Evolutionary conservation across 2,329 filamentous ascomycete species (phyloP).

Genomic region (Monilinia aucupariae): DNA sequence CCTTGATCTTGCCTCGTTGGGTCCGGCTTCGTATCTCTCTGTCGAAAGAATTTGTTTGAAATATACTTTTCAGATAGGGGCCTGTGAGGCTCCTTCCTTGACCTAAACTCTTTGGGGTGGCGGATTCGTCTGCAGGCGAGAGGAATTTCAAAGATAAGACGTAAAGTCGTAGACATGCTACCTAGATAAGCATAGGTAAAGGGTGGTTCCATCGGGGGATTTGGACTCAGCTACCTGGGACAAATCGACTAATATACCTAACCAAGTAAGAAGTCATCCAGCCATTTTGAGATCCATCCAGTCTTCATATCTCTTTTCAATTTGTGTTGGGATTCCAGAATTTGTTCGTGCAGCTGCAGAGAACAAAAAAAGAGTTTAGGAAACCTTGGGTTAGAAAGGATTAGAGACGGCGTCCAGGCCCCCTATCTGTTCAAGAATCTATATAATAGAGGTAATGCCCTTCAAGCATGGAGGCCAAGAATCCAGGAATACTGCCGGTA

Average conservation of each 20-base stretch:
- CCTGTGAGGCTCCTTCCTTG: neutral
- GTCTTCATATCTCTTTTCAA: neutral
- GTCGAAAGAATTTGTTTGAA: neutral
- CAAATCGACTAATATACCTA: neutral
- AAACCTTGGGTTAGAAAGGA: neutral
- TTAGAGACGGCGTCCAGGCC: neutral
- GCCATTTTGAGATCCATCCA: neutral
- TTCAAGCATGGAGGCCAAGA: neutral
- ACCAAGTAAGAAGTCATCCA: neutral
- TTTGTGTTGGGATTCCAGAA: neutral
- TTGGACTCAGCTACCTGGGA: neutral
- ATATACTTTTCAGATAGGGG: constrained; percentile 1
- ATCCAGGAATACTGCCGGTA: neutral
- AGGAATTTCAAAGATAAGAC: constrained; percentile 8
- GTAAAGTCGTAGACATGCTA: neutral
- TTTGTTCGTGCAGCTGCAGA: neutral
- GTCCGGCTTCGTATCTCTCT: neutral
- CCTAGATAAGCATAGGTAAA: neutral
- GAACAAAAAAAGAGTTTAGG: neutral
- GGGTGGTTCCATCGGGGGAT: neutral
- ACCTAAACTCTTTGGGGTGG: neutral
- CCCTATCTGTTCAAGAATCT: constrained; percentile 3
- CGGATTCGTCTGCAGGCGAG: no score
- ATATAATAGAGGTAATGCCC: constrained; percentile 9
- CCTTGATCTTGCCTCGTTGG: constrained; percentile 1